phyloP scores from a whole-genome alignment of 768 basidiomycete species.

The Auriscalpium orientale region DNA sequence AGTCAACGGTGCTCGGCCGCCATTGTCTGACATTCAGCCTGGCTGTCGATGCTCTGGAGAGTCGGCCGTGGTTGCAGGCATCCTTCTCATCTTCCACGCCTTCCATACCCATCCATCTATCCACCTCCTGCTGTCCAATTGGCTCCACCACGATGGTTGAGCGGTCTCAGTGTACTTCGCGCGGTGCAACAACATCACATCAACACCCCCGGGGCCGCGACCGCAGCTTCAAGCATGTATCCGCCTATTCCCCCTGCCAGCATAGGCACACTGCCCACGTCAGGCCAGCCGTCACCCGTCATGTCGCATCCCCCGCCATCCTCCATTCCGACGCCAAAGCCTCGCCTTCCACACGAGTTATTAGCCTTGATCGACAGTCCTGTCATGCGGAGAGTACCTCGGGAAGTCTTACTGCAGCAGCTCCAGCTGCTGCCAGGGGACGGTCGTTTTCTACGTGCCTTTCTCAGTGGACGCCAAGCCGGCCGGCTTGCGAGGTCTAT shows the following conservation, averaged over 20 bases:
- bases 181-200: no score
- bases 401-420: background rate
- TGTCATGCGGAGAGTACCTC: background rate
- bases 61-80: constrained; percentile 46
- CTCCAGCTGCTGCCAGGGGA: background rate
- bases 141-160: no score
- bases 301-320: no score
- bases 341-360: background rate
- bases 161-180: no score
- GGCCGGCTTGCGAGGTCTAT: constrained; percentile 6
- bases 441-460: background rate
- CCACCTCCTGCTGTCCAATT: no score
- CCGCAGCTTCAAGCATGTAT: no score
- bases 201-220: no score
- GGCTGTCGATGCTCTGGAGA: constrained; percentile 73
- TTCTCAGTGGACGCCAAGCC: constrained; percentile 11
- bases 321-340: background rate
- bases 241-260: background rate
- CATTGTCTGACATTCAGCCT: constrained; percentile 29
- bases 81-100: constrained; percentile 29
- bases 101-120: background rate
- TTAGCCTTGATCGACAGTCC: background rate
- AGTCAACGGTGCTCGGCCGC: constrained; percentile 31
- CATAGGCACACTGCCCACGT: background rate
- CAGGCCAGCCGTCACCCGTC: background rate